Base-by-base conservation (phyloP, 2,329 filamentous ascomycete genomes). In the Diplodia scrobiculata region DNA sequence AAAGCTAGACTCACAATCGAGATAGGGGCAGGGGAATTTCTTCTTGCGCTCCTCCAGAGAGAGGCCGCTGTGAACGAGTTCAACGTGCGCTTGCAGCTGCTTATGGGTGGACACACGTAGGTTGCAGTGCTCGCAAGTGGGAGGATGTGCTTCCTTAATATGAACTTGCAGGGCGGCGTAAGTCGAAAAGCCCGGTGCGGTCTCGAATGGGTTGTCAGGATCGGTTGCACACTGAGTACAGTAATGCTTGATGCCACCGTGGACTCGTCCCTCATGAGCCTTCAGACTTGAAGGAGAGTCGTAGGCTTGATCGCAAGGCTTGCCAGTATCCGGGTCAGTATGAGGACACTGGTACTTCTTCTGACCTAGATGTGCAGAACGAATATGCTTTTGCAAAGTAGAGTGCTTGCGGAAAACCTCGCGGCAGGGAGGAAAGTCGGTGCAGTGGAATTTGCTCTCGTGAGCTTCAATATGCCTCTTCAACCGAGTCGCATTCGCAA, bases 351-450 rank as follows among this genome's bases (percentile, higher is more conserved):
- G 82, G 72, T 88, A 96, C 0, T 91, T 87, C 53, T 89, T 86
- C 67, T 89, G 78, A 32, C 88, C 82, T 47, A 94, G 80, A 76
- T 98, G 94, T 13, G 88, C 89, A 10, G 86, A 86, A 64, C 89
- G 86, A 69, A 97, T 86, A 75, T 98, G 94, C 62, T 90, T 88
- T 74, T 93, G 87, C 17, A 97, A 83, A 0, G 92, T 96, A 70
- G 92, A 88, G 74, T 92, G 89, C 78, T 97, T 97, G 68, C 94
- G 86, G 76, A 97, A 98, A 21, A 86, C 87, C 78, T 91, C 86
- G 19, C 85, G 84, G 78, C 92, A 97, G 0, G 84, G 86, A 1
- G 85, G 83, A 70, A 86, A 89, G 38, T 86, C 88, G 25, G 84
- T 87, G 73, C 92, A 97, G 66, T 85, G 83, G 72, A 89, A 92